phyloP scores from a whole-genome alignment of 208 protist species.

The Phytomonas sp. region DNA sequence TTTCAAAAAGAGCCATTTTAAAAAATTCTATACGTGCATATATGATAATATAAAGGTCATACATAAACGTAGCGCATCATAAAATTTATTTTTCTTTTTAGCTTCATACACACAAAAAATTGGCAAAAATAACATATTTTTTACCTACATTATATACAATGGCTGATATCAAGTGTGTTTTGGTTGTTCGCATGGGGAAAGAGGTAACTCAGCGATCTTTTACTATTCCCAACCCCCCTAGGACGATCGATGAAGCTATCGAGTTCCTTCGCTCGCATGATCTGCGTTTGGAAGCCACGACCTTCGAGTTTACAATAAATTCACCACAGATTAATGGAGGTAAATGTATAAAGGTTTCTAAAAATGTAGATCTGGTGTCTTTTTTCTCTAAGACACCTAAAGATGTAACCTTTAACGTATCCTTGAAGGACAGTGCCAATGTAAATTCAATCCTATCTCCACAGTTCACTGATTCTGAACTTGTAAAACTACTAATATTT shows the following conservation, averaged over 20 bases:
- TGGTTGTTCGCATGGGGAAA: constrained; percentile 32
- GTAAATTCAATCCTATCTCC: constrained; percentile 12
- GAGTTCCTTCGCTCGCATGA: constrained; percentile 45
- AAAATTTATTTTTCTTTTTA: neutral
- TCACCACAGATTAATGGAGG: constrained; percentile 6
- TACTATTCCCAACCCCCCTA: constrained; percentile 15
- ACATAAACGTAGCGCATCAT: neutral
- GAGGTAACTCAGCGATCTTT: constrained; percentile 48
- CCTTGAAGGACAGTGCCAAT: neutral
- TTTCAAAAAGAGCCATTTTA: neutral
- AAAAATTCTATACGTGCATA: no score
- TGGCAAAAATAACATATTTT: neutral
- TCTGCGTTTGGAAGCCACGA: constrained; percentile 39
- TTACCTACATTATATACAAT: neutral
- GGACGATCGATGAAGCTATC: constrained; percentile 20
- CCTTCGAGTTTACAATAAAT: constrained; percentile 38
- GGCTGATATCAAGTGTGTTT: constrained; percentile 30
- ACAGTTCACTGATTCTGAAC: constrained; percentile 28
- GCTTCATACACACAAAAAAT: neutral
- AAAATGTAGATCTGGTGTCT: constrained; percentile 16
- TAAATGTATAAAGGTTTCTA: constrained; percentile 4
- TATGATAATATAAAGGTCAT: neutral
- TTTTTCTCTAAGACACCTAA: constrained; percentile 12
- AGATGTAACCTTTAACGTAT: neutral
- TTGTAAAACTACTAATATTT: constrained; percentile 41